Base-by-base conservation (phyloP, 305 asterid species). In the Fraxinus latifolia region DNA sequence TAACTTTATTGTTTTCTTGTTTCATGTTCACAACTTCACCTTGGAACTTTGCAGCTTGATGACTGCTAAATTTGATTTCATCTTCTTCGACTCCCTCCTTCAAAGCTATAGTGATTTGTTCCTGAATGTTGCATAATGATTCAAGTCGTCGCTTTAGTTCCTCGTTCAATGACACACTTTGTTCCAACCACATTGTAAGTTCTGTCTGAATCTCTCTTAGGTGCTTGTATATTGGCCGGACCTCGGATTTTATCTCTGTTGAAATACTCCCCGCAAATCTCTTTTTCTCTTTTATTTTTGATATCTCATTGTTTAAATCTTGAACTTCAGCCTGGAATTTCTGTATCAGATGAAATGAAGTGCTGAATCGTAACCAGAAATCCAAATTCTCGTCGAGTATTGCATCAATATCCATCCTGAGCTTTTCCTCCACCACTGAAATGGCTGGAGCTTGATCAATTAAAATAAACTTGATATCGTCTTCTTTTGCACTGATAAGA, bases 291-390 rank as follows among this genome's bases (percentile, higher is more conserved):
- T 72, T 33, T 75, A 58, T 19, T 50, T 82, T 77, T 2, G 68
- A 36, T 80, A 84, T 83, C 70, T 87, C 92, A 34, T 77, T 75
- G 62, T 85, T 80, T 83, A 87, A 83, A 87, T 89, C 90, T 37
- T 87, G 81, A 37, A 86, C 89, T 36, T 87, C 82, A 27, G 88
- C 81, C 83, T 81, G 83, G 85, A 89, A 84, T 79, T 89, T 89
- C 80, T 84, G 85, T 8, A 89, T 79, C 78, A 85, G 92, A 84
- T 89, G 90, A 82, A 80, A 89, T 79, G 86, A 47, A 32, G 90
- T 60, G 88, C 92, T 89, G 62, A 87, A 89, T 75, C 89, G 83
- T 80, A 87, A 67, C 92, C 92, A 89, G 89, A 85, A 89, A 71
- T 80, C 88, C 47, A 89, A 79, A 80, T 89, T 87, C 47, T 84